Conservation (phyloP, 2,329 filamentous ascomycete species). For the Uncinocarpus reesii region DNA sequence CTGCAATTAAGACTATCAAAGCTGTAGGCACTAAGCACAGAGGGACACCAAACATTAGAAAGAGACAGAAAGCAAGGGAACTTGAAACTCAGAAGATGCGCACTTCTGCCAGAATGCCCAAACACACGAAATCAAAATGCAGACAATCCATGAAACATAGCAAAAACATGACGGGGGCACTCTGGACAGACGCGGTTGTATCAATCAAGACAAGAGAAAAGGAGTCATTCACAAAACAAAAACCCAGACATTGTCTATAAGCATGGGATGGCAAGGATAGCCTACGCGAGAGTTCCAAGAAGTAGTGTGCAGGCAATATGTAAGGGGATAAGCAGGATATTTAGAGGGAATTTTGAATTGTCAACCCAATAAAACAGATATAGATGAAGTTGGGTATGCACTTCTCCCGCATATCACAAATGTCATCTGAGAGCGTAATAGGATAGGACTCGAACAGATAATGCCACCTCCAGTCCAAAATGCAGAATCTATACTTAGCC, state of each 20-base stretch:
- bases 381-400: not conserved
- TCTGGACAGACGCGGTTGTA: slow-evolving; percentile 40
- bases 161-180: slow-evolving; percentile 18
- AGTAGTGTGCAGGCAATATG: no score
- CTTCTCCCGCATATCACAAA: not conserved
- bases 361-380: no score
- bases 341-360: no score
- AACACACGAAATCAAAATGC: slow-evolving; percentile 18
- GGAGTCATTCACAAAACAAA: slow-evolving; percentile 4
- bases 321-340: no score
- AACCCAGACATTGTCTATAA: not conserved
- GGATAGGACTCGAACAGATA: not conserved
- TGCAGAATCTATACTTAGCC: slow-evolving; percentile 7
- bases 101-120: slow-evolving; percentile 37
- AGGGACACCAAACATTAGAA: slow-evolving; percentile 4
- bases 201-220: slow-evolving; percentile 27
- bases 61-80: slow-evolving; percentile 8
- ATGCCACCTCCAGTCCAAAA: not conserved
- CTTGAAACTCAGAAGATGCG: slow-evolving; percentile 35
- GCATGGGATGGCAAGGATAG: not conserved
- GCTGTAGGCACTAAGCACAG: no score
- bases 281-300: not conserved
- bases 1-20: no score
- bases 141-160: slow-evolving; percentile 18
- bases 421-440: not conserved